A percentile compares a stretch with the other conserved stretches of the same genome.
These are phyloP conservation scores for Trametopsis cervina DNA, from an alignment of 768 basidiomycete species.

Conservation along the genomic window DNA sequence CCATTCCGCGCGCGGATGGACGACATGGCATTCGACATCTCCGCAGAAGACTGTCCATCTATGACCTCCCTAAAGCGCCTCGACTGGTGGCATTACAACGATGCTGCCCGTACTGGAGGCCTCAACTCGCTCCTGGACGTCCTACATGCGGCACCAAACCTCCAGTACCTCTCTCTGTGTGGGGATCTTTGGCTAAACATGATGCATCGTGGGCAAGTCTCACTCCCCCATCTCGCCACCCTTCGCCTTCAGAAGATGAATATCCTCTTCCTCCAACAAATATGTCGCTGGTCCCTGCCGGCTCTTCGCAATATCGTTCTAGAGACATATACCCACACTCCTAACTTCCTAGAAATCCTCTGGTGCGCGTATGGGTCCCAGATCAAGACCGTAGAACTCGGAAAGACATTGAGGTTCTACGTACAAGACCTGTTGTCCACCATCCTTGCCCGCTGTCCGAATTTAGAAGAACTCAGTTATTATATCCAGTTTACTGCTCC, in stretches of 20 bases:
- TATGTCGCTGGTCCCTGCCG: conserved; percentile 46
- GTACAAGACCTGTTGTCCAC: conserved; percentile 39
- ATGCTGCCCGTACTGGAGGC: conserved; percentile 54
- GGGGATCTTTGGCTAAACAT: conserved; percentile 11
- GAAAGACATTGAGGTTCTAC: conserved; percentile 47
- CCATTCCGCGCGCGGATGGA: conserved; percentile 11
- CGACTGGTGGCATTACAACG: conserved; percentile 60
- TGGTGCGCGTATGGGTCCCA: conserved; percentile 46
- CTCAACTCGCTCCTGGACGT: conserved; percentile 55
- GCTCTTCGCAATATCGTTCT: conserved; percentile 43
- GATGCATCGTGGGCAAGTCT: conserved; percentile 23
- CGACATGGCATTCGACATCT: conserved; percentile 43
- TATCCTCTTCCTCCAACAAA: conserved; percentile 42
- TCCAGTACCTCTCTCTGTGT: conserved; percentile 42
- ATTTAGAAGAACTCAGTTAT: conserved; percentile 48
- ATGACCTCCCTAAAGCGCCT: conserved; percentile 50
- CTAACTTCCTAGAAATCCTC: conserved; percentile 32
- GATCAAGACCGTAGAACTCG: conserved; percentile 50
- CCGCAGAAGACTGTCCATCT: conserved; percentile 36
- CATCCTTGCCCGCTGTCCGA: conserved; percentile 40
- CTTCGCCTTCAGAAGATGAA: conserved; percentile 45
- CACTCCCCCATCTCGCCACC: conserved; percentile 42
- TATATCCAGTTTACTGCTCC: conserved; percentile 23
- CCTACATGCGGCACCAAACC: conserved; percentile 43
- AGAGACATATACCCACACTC: conserved; percentile 35